Percentiles rank a stretch among this genome's conserved stretches.
Evolutionary conservation across 169 alveolate genomes (phyloP).

Genomic region (Cryptosporidium canis): DNA sequence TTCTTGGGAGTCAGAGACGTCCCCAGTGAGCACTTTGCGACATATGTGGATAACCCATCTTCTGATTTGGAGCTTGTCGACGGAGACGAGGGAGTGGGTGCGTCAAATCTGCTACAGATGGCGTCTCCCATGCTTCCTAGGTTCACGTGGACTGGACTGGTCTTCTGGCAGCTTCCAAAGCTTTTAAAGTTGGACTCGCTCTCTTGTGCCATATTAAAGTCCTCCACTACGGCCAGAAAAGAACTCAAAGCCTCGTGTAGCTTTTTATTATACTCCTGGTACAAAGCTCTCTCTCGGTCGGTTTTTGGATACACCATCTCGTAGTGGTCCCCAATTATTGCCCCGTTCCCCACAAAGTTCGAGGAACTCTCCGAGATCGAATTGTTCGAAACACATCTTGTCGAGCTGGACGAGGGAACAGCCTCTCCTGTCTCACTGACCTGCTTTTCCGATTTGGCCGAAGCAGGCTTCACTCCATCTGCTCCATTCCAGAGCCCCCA

Average conservation of each 20-base stretch:
- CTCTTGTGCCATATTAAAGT: conserved; percentile 8
- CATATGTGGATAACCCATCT: conserved; percentile 25
- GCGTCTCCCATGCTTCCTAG: conserved; percentile 51
- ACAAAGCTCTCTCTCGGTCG: not conserved
- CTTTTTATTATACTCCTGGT: not conserved
- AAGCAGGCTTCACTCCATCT: not conserved
- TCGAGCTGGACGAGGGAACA: not conserved
- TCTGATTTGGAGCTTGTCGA: not conserved
- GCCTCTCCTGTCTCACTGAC: not conserved
- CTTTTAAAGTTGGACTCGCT: not conserved
- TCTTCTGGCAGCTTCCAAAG: conserved; percentile 9
- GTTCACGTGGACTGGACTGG: not conserved
- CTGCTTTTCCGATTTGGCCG: not conserved
- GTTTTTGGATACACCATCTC: not conserved
- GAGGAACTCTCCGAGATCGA: not conserved
- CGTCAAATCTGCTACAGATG: conserved; percentile 33
- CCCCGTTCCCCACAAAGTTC: conserved; percentile 11
- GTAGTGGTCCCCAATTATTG: conserved; percentile 7
- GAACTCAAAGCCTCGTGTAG: not conserved
- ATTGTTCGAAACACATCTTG: not conserved
- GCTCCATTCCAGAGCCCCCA: conserved; percentile 4
- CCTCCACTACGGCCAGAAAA: conserved; percentile 5
- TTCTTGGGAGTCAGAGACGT: conserved; percentile 27
- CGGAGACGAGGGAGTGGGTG: not conserved
- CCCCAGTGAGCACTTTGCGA: conserved; percentile 35